Evolutionary conservation across 129 eudicot species (phyloP), one percentile per base, ranked within the genome.

Genomic region (Saposhnikovia divaricata): DNA sequence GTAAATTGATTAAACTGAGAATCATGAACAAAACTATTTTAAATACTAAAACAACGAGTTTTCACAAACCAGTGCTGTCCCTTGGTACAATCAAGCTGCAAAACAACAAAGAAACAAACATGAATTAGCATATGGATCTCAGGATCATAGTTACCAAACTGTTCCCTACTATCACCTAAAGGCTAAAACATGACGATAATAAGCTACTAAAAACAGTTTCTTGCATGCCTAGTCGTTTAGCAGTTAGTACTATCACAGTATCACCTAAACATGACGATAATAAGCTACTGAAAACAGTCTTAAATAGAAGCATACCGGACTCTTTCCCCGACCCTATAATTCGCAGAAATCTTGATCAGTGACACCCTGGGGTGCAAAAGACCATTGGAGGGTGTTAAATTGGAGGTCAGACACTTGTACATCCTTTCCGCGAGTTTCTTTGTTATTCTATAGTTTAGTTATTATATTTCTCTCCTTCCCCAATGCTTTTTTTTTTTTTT

Each of bases 71-170:
- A 78, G 74, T 77, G 47, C 80, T 28, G 82, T 88, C 84, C 74
- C 70, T 81, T 85, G 82, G 85, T 51, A 84, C 78, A 81, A 71
- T 79, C 81, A 85, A 88, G 78, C 91, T 88, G 83, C 82, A 79
- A 66, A 88, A 72, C 34, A 61, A 61, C 69, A 73, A 23, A 75
- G 10, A 72, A 82, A 48, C 37, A 79, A 79, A 71, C 79, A 81
- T 72, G 77, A 82, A 5, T 45, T 3, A 45, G 42, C 5, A n/a
- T 61, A 61, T n/a, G 13, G 68, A 59, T 59, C 27, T 59, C n/a
- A 1, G 5, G 4, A 59, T 59, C 31, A 23, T 23, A n/a, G 10
- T 23, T 9, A 59, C 68, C 31, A 28, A 68, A 31, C 14, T 63
- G 70, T 8, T 63, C 37, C 70, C 37, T 27, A 9, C 3, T 25